Evolutionary conservation across 108 stramenopile genomes (phyloP), one percentile per base, ranked within the genome.

Genomic region (Nannochloropsis salina): DNA sequence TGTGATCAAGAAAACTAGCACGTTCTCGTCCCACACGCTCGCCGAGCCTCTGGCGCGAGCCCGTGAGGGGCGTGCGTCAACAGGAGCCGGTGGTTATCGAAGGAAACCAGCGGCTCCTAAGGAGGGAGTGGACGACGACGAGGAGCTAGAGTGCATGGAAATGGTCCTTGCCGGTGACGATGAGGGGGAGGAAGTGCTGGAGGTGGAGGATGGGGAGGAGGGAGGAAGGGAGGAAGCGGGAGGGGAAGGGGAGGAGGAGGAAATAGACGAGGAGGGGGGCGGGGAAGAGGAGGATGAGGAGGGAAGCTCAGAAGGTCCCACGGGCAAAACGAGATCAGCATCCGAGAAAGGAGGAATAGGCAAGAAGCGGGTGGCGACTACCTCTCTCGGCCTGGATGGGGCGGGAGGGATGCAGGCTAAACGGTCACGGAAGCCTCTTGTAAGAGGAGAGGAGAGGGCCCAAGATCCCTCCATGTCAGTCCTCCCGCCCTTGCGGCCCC

Each of bases 121-220:
- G 61, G 61, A 74, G 5, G 61, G n/a, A 74, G 61, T 20, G n/a
- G 61, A 74, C 20, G 61, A 74, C 20, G 61, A 74, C 5, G 2
- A 20, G 61, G 61, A n/a, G 61, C n/a, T 74, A n/a, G 61, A 74
- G 61, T 74, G 61, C 61, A 20, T n/a, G 61, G 61, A 74, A 74
- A n/a, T 2, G 5, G 20, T 2, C 15, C 20, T n/a, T 20, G 61
- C 15, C 5, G 61, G n/a, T 15, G 61, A 15, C 61, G 61, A 74
- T n/a, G 61, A n/a, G 15, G 61, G n/a, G 61, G 61, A 74, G 20
- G 61, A 74, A 5, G 61, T 20, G 61, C 20, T 20, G 1, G 61
- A 74, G 61, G 61, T 20, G 20, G 61, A 74, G 47, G 47, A 51
- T 15, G 61, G n/a, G 20, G 61, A 74, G 61, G 61, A 74, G 61